These are phyloP conservation scores for Anisodus acutangulus DNA, from an alignment of 257 asterid genomes.

Conservation along the genomic window DNA sequence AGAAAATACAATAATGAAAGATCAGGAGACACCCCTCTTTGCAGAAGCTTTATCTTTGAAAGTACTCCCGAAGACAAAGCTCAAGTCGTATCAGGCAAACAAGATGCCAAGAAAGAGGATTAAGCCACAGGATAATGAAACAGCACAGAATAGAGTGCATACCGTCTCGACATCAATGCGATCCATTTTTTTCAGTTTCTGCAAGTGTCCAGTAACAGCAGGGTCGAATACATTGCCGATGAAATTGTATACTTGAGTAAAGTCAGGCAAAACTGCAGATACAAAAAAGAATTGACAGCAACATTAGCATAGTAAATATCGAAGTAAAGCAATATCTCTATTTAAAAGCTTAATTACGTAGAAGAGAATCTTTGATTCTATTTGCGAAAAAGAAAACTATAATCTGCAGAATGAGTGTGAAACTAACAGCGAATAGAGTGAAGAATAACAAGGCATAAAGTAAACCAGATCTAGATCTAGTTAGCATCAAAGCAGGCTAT, in stretches of 20 bases:
- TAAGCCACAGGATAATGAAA: neutral
- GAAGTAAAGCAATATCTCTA: neutral
- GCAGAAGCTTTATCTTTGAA: neutral
- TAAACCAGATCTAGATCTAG: conserved; percentile 20
- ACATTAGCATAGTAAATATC: conserved; percentile 27
- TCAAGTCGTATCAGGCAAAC: conserved; percentile 23
- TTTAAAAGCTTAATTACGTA: neutral
- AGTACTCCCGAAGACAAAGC: neutral
- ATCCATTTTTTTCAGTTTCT: conserved; percentile 84
- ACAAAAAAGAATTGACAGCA: conserved; percentile 29
- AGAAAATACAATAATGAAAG: neutral
- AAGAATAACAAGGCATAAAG: conserved; percentile 26
- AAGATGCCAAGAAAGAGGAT: neutral
- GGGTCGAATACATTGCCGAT: conserved; percentile 96
- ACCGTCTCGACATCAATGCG: conserved; percentile 95
- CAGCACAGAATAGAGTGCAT: conserved; percentile 46
- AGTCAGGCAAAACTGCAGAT: conserved; percentile 90
- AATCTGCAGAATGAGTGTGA: neutral
- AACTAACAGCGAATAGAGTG: neutral
- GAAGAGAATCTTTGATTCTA: conserved; percentile 22
- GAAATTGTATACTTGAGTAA: conserved; percentile 87
- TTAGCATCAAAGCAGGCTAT: neutral
- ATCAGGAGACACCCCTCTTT: neutral
- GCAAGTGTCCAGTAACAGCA: conserved; percentile 69
- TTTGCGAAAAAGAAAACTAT: neutral